Percentiles rank a stretch among this genome's conserved stretches.
These are phyloP conservation scores for Bolboschoenoplectus hybrid DNA, from an alignment of 202 grass and related monocot species.

Conservation along the genomic window DNA sequence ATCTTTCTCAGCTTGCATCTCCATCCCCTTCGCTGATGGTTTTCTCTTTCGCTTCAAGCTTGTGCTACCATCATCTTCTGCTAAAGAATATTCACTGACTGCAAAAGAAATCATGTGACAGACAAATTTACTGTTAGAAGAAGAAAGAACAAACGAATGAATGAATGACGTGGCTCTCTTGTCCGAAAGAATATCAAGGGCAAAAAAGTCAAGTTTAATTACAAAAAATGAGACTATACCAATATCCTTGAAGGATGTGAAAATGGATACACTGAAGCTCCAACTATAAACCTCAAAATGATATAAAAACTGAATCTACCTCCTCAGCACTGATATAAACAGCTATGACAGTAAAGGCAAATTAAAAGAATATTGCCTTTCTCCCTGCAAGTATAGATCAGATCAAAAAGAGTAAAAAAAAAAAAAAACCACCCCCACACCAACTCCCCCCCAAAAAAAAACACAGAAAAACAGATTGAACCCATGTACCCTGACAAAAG, in stretches of 20 bases:
- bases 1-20: slow-evolving; percentile 83
- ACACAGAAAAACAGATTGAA: neutral
- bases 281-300: neutral
- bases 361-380: neutral
- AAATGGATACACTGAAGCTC: neutral
- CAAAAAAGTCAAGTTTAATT: neutral
- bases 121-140: neutral
- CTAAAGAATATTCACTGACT: slow-evolving; percentile 25
- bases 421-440: neutral
- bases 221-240: neutral
- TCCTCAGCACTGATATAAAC: neutral
- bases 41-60: slow-evolving; percentile 76
- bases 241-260: neutral
- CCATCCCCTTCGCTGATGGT: slow-evolving; percentile 81
- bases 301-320: neutral
- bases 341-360: neutral
- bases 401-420: neutral
- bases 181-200: neutral
- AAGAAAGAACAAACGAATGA: neutral
- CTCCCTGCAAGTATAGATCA: neutral
- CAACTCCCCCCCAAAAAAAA: neutral
- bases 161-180: neutral
- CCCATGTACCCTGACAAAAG: neutral
- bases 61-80: slow-evolving; percentile 60
- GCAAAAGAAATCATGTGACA: neutral